A percentile compares a stretch with the other conserved stretches of the same genome.
phyloP scores from a whole-genome alignment of 345 rosid genomes.

The Excoecaria agallocha region DNA sequence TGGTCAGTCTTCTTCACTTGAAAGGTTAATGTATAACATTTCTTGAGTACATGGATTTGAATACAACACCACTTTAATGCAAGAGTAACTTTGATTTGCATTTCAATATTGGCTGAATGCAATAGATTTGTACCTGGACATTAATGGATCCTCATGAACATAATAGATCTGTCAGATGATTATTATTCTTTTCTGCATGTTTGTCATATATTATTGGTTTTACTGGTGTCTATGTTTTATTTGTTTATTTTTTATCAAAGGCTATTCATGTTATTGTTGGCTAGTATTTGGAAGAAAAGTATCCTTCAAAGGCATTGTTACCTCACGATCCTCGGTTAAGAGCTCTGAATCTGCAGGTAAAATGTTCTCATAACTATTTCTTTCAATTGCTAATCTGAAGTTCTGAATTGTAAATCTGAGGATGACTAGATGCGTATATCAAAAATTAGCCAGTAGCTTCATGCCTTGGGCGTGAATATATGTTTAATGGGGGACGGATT shows the following conservation, averaged over 20 bases:
- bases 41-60: neutral
- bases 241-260: neutral
- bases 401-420: neutral
- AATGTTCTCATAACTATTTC: neutral
- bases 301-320: slow-evolving; percentile 42
- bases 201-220: neutral
- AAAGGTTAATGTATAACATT: no score
- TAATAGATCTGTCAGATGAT: neutral
- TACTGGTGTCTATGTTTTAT: neutral
- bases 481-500: neutral
- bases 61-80: neutral
- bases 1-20: no score
- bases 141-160: neutral
- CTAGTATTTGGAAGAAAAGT: slow-evolving; percentile 54
- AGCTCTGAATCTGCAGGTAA: slow-evolving; percentile 49
- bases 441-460: neutral
- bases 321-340: slow-evolving; percentile 38
- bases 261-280: neutral
- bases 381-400: neutral
- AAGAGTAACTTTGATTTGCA: neutral
- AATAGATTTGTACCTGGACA: no score
- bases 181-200: neutral
- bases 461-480: neutral
- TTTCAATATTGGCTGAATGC: neutral
- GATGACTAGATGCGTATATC: neutral